phyloP scores from a whole-genome alignment of 2,329 filamentous ascomycete species.

The Ophiocordyceps unilateralis region DNA sequence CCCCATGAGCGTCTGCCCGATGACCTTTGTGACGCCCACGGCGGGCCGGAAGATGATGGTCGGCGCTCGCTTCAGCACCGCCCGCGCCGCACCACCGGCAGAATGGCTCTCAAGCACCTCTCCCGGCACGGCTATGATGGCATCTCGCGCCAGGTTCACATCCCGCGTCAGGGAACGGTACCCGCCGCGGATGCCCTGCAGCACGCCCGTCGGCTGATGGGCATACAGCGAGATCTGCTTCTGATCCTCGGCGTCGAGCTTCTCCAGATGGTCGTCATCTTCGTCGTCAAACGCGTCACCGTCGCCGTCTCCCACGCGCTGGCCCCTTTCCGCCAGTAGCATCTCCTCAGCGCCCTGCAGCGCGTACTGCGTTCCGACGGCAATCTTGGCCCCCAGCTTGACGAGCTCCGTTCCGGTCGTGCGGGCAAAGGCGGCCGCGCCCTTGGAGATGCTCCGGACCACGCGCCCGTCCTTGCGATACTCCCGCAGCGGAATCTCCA shows the following conservation, averaged over 20 bases:
- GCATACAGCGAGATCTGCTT: conserved; percentile 84
- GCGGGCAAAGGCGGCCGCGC: conserved; percentile 74
- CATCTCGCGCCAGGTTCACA: conserved; percentile 71
- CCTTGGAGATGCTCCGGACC: conserved; percentile 81
- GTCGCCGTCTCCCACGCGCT: conserved; percentile 32
- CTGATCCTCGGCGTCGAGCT: conserved; percentile 46
- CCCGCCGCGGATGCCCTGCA: conserved; percentile 71
- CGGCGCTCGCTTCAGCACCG: conserved; percentile 67
- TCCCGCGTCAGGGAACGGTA: conserved; percentile 73
- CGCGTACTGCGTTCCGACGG: conserved; percentile 86
- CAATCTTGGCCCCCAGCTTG: conserved; percentile 82
- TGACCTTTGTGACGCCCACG: conserved; percentile 75
- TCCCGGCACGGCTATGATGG: conserved; percentile 83
- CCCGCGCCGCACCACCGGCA: conserved; percentile 63
- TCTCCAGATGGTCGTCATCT: conserved; percentile 40
- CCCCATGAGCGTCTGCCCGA: conserved; percentile 78
- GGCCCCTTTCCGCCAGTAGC: conserved; percentile 35
- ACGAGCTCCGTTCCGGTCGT: conserved; percentile 92
- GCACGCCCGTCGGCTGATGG: conserved; percentile 77
- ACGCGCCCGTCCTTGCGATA: conserved; percentile 90
- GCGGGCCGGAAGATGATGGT: conserved; percentile 83
- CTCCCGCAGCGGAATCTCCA: conserved; percentile 79
- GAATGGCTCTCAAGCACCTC: conserved; percentile 78
- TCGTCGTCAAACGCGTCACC: conserved; percentile 51
- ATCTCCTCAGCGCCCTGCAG: conserved; percentile 78